These are phyloP conservation scores for Scleromitrula shiraiana DNA, from an alignment of 2,329 filamentous ascomycete species.

Conservation along the genomic window DNA sequence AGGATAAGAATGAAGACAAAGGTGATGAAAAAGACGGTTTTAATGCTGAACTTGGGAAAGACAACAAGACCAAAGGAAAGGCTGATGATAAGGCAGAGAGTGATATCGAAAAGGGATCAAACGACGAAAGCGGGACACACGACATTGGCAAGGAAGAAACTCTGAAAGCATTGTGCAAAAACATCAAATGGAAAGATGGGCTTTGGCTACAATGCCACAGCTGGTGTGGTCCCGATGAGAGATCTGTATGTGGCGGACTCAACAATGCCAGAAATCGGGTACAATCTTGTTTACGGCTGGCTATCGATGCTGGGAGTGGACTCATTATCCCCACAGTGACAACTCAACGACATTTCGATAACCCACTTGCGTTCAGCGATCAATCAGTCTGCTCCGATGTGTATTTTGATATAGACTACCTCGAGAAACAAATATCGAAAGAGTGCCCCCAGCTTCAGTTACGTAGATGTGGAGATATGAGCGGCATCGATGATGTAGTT, in stretches of 20 bases:
- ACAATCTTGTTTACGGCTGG: slow-evolving; percentile 21
- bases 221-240: slow-evolving; percentile 11
- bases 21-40: not conserved
- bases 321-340: slow-evolving; percentile 18
- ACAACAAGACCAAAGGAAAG: not conserved
- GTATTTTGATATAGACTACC: slow-evolving; percentile 15
- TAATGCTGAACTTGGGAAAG: no score
- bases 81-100: not conserved
- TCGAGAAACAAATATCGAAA: slow-evolving; percentile 4
- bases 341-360: slow-evolving; percentile 8
- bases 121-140: not conserved
- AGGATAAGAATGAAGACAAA: not conserved
- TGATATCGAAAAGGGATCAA: not conserved
- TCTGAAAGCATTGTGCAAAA: slow-evolving; percentile 10
- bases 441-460: slow-evolving; percentile 16
- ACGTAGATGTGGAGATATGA: slow-evolving; percentile 15
- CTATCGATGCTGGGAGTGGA: slow-evolving; percentile 19
- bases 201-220: slow-evolving; percentile 23
- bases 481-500: slow-evolving; percentile 11
- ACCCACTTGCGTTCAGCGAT: slow-evolving; percentile 2
- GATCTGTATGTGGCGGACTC: slow-evolving; percentile 16
- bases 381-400: slow-evolving; percentile 10
- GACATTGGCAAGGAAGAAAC: not conserved
- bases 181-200: slow-evolving; percentile 15
- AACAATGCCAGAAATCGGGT: slow-evolving; percentile 22